Evolutionary conservation across 495 filamentous ascomycete genomes (phyloP), one percentile per base, ranked within the genome.

Genomic region (Xylona heveae): DNA sequence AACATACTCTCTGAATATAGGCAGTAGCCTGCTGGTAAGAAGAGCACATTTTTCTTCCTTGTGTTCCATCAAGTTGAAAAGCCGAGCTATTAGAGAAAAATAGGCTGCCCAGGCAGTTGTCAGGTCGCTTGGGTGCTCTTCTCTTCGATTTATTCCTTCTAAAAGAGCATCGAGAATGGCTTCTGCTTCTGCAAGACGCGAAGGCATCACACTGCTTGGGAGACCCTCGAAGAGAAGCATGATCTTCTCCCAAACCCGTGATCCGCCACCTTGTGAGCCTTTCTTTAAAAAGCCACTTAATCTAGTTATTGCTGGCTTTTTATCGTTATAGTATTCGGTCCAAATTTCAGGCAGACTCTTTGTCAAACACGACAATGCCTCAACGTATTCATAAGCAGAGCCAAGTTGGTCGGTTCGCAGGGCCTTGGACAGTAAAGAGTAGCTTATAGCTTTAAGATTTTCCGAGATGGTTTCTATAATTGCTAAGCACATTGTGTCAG

Each of bases 281-380:
- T 71, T 71, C 34, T 74, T 68, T n/a, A 94, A 55, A 42, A 90
- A 90, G 13, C 66, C 58, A 20, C 59, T 62, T 3, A 97, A 43
- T 18, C 70, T 59, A 19, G 64, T 62, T 1, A 70, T 52, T 0
- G 73, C 61, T 17, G 72, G 56, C 24, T 68, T 75, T 45, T 82
- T 85, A 34, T 59, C 58, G 10, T 49, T 58, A 44, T 76, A 77
- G 22, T 70, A 56, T 0, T 63, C 55, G 3, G 67, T 76, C 88
- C 85, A 97, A 13, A 81, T 54, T 10, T 71, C 59, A 2, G 84
- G 76, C 19, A 67, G 59, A 14, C 42, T 45, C 6, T 49, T 40
- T 0, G 84, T 83, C 18, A 90, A 45, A 9, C 55, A 48, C 10
- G 65, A 48, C 15, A 95, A 45, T 7, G 64, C 57, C 28, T 71